Evolutionary conservation across 306 rosid genomes (phyloP), one percentile per base, ranked within the genome.

Genomic region (Vigna radiata): DNA sequence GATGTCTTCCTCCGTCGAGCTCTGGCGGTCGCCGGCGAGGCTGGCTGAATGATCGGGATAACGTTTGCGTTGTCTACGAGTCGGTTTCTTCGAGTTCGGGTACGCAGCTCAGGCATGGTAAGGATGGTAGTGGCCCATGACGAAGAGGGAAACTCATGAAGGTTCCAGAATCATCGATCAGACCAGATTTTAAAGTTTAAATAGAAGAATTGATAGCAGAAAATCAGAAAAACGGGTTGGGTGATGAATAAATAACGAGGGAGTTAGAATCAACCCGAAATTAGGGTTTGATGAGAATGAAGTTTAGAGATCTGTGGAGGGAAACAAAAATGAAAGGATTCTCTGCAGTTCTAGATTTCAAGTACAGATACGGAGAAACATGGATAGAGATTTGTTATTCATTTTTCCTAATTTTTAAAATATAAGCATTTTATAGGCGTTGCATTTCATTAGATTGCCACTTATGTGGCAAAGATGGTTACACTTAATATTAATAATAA

Each of bases 81-180:
- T 27, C 75, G 66, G 77, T 81, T 79, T 53, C 82, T 79, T 83
- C 90, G 88, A 12, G 66, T 17, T 65, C 80, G 56, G 78, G 79
- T 2, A 52, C 91, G 88, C 80, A 84, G 89, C 77, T 87, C 86
- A 87, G 85, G 90, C 93, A 84, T 85, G 64, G 84, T 54, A 72
- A 62, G 75, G 53, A 17, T 54, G 53, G 46, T n/a, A 85, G 13
- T 66, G 84, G 87, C 50, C 93, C 89, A 87, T 83, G 87, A 77
- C 82, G 82, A 80, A 16, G 46, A 52, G 1, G 80, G 69, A 79
- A 84, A 76, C 71, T 82, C 86, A 54, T 41, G 80, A 84, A 85
- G 79, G 52, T 77, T 78, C 82, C 52, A 78, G 86, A 87, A 82
- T 17, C 78, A 75, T 77, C 77, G 73, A 82, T 68, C 63, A 50